A percentile compares a stretch with the other conserved stretches of the same genome.
Evolutionary conservation across 345 rosid genomes (phyloP).

Genomic region (Nephelium lappaceum): DNA sequence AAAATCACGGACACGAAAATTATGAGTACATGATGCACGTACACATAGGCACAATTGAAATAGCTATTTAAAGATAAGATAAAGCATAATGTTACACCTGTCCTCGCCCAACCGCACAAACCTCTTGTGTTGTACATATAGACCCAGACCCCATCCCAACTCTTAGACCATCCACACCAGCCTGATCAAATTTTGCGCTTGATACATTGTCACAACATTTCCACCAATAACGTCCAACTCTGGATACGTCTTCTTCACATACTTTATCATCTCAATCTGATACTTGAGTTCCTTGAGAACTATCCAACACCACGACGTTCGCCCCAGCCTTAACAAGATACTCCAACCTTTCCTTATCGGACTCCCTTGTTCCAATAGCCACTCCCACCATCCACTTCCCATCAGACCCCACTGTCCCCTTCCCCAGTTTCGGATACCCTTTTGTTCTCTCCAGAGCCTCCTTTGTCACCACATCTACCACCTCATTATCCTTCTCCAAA

Average conservation of each 20-base stretch:
- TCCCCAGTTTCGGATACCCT: slow-evolving; percentile 69
- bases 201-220: slow-evolving; percentile 82
- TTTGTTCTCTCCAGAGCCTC: slow-evolving; percentile 76
- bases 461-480: slow-evolving; percentile 63
- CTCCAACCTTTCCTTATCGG: slow-evolving; percentile 80
- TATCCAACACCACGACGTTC: slow-evolving; percentile 75
- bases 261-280: slow-evolving; percentile 89
- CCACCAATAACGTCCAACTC: slow-evolving; percentile 88
- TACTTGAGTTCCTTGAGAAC: slow-evolving; percentile 89
- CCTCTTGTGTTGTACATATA: slow-evolving; percentile 96
- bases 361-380: slow-evolving; percentile 76
- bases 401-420: slow-evolving; percentile 66
- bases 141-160: slow-evolving; percentile 98
- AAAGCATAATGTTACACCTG: slow-evolving; percentile 58
- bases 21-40: not conserved
- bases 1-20: slow-evolving; percentile 1
- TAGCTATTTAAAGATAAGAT: not conserved
- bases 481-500: slow-evolving; percentile 59
- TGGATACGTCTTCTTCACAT: slow-evolving; percentile 64
- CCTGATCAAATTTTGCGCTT: slow-evolving; percentile 86
- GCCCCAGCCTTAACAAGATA: slow-evolving; percentile 71
- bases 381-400: slow-evolving; percentile 97
- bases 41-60: not conserved
- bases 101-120: slow-evolving; percentile 93
- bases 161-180: slow-evolving; percentile 83